Evolutionary conservation across 2,329 filamentous ascomycete species (phyloP).

Genomic region (Diaporthe helianthi): DNA sequence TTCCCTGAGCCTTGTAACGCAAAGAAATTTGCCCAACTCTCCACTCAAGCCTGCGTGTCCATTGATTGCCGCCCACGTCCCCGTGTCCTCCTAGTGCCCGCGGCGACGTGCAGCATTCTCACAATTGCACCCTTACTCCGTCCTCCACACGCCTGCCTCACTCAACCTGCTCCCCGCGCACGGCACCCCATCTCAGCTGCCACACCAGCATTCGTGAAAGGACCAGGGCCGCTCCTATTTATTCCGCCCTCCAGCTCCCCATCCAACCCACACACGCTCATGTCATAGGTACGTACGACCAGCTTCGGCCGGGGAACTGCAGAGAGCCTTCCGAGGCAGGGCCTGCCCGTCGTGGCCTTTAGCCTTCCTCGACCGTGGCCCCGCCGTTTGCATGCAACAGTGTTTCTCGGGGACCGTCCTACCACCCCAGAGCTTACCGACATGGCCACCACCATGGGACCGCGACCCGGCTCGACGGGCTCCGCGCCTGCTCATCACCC

Average conservation of each 20-base stretch:
- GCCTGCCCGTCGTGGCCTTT: slow-evolving; percentile 21
- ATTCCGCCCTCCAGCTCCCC: not conserved
- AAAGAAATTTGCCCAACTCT: not conserved
- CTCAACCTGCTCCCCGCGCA: not conserved
- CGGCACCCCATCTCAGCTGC: not conserved
- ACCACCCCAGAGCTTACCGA: slow-evolving; percentile 7
- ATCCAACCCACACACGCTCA: not conserved
- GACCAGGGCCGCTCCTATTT: not conserved
- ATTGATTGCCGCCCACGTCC: not conserved
- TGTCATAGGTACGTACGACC: slow-evolving; percentile 18
- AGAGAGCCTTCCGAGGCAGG: slow-evolving; percentile 25
- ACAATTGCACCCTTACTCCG: not conserved
- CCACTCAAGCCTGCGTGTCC: not conserved
- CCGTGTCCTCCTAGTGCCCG: slow-evolving; percentile 9
- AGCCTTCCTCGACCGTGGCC: slow-evolving; percentile 7
- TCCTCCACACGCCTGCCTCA: not conserved
- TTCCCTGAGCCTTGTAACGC: slow-evolving; percentile 11
- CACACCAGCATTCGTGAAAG: slow-evolving; percentile 1
- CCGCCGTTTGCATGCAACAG: slow-evolving; percentile 3
- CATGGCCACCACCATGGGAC: slow-evolving; percentile 40
- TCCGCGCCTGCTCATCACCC: slow-evolving; percentile 49
- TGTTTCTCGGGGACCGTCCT: not conserved
- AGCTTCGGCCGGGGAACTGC: slow-evolving; percentile 14
- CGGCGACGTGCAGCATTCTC: not conserved
- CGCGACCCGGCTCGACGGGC: slow-evolving; percentile 40